phyloP scores from a whole-genome alignment of 805 yeast species.

The Blastobotrys americana region DNA sequence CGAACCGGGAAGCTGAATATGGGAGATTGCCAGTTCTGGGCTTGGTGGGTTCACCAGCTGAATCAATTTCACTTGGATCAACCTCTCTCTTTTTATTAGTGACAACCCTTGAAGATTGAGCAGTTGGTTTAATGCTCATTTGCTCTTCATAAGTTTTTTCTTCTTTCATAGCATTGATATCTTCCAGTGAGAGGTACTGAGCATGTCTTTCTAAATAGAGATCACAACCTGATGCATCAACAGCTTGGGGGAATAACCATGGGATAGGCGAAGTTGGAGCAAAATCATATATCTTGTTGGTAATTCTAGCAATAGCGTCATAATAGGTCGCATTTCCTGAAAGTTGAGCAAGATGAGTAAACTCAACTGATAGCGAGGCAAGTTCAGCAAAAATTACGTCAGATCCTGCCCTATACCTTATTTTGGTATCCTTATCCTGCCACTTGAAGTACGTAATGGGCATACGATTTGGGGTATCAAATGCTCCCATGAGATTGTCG shows the following conservation, averaged over 20 bases:
- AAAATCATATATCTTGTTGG: conserved; percentile 34
- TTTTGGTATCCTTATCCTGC: conserved; percentile 24
- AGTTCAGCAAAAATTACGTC: conserved; percentile 38
- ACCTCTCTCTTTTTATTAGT: not conserved
- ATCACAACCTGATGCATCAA: conserved; percentile 49
- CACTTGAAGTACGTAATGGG: conserved; percentile 44
- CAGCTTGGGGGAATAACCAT: conserved; percentile 37
- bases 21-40: too few species aligned
- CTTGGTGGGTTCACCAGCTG: not conserved
- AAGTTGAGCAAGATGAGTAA: conserved; percentile 45
- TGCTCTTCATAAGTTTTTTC: not conserved
- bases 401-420: conserved; percentile 25
- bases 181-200: not conserved
- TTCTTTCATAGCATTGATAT: not conserved
- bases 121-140: conserved; percentile 2
- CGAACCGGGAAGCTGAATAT: not conserved
- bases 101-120: not conserved
- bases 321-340: conserved; percentile 43
- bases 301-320: conserved; percentile 43
- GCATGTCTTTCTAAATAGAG: conserved; percentile 6
- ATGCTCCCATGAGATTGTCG: conserved; percentile 43
- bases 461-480: conserved; percentile 52
- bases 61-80: too few species aligned
- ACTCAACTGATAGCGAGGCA: conserved; percentile 46
- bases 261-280: conserved; percentile 30